Conservation (phyloP, 1,284 basidiomycete species). For the Papiliotrema laurentii region DNA sequence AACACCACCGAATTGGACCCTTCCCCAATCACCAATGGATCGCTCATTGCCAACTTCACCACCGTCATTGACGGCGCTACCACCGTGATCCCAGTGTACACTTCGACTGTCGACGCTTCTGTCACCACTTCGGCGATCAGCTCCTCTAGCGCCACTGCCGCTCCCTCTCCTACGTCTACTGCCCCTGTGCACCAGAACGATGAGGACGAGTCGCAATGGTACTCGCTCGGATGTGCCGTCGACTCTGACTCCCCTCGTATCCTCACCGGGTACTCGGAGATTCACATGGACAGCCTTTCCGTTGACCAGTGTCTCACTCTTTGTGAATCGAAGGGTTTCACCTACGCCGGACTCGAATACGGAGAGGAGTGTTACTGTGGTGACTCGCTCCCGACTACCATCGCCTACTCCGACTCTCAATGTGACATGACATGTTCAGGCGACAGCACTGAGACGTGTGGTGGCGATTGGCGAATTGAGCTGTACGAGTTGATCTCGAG, state of each 20-base stretch:
- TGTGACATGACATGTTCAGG: slow-evolving; percentile 29
- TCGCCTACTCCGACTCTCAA: slow-evolving; percentile 10
- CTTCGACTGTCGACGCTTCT: not conserved
- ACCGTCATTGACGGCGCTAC: not conserved
- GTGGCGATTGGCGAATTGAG: slow-evolving; percentile 24
- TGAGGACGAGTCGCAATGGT: slow-evolving; percentile 16
- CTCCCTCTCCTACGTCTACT: slow-evolving; percentile 12
- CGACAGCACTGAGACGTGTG: slow-evolving; percentile 27
- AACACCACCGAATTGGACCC: not conserved
- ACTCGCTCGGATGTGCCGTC: slow-evolving; percentile 30
- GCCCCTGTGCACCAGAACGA: not conserved
- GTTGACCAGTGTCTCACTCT: slow-evolving; percentile 27
- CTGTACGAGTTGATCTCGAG: slow-evolving; percentile 18
- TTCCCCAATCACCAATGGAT: too few species aligned
- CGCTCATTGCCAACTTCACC: not conserved
- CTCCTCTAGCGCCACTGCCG: slow-evolving; percentile 8
- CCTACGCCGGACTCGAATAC: slow-evolving; percentile 35
- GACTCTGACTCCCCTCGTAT: slow-evolving; percentile 15
- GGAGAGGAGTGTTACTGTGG: slow-evolving; percentile 35
- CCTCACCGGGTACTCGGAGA: slow-evolving; percentile 10
- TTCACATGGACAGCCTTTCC: slow-evolving; percentile 15
- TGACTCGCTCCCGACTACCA: slow-evolving; percentile 10
- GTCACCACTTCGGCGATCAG: slow-evolving; percentile 3
- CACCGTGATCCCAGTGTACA: not conserved
- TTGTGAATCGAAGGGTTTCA: slow-evolving; percentile 28